phyloP scores from a whole-genome alignment of 352 stramenopile genomes.

The Globisporangium spiculum region DNA sequence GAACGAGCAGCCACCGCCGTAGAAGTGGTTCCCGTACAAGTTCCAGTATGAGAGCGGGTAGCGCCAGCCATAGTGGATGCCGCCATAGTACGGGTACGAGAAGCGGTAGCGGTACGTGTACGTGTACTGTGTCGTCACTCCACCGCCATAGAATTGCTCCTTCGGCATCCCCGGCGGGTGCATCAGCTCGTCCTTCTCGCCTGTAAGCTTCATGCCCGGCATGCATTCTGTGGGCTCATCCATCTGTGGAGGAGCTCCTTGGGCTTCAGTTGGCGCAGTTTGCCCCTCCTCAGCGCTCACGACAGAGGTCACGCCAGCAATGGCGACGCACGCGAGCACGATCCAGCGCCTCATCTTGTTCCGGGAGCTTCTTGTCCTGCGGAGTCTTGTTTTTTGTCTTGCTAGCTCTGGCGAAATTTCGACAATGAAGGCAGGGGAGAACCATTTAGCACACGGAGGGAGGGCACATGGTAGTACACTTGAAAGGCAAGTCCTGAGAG shows the following conservation, averaged over 20 bases:
- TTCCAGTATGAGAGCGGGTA: constrained; percentile 36
- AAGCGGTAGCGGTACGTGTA: constrained; percentile 9
- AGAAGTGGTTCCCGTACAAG: constrained; percentile 19
- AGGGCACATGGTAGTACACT: neutral
- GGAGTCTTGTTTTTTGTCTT: neutral
- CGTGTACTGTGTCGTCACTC: neutral
- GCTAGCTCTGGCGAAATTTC: neutral
- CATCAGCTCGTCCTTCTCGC: neutral
- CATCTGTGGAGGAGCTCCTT: neutral
- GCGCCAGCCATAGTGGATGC: constrained; percentile 17
- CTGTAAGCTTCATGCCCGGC: constrained; percentile 1
- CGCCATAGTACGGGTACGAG: constrained; percentile 13
- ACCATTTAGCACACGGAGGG: neutral
- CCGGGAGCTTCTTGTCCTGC: neutral
- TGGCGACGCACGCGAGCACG: neutral
- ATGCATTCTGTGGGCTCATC: neutral
- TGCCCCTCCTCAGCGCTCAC: neutral
- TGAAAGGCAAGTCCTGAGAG: neutral
- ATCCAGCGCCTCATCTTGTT: neutral
- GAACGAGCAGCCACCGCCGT: constrained; percentile 3
- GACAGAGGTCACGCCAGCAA: neutral
- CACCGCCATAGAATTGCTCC: neutral
- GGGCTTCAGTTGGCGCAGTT: neutral
- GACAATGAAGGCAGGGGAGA: neutral
- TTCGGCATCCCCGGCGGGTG: neutral